Evolutionary conservation across 176 grass and related monocot species (phyloP).

Genomic region (Ampelocalamus luodianensis): DNA sequence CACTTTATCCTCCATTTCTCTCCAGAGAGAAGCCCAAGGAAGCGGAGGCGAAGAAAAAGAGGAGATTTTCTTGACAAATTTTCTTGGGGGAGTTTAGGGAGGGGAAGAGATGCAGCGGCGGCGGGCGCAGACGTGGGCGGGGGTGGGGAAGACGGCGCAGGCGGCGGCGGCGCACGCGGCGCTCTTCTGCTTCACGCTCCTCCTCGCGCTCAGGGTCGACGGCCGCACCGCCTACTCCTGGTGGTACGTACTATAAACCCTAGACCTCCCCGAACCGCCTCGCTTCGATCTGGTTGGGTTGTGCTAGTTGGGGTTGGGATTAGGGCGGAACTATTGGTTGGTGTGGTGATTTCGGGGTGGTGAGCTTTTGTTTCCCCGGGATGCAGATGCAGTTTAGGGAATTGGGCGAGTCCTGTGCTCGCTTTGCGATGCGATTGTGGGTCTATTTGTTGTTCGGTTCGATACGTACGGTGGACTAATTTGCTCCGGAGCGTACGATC

Average conservation of each 20-base stretch:
- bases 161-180: constrained; percentile 71
- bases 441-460: neutral
- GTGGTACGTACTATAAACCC: constrained; percentile 78
- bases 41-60: neutral
- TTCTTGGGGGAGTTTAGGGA: neutral
- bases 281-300: constrained; percentile 16
- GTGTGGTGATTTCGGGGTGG: neutral
- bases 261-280: neutral
- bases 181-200: constrained; percentile 89
- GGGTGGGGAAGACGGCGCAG: constrained; percentile 91
- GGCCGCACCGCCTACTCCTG: constrained; percentile 68
- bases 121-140: constrained; percentile 73
- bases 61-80: neutral
- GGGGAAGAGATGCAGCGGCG: constrained; percentile 72
- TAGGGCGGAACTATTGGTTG: neutral
- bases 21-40: constrained; percentile 3
- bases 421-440: neutral
- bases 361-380: neutral
- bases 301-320: neutral
- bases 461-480: constrained; percentile 10
- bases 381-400: constrained; percentile 13
- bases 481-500: neutral
- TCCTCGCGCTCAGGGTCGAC: constrained; percentile 82
- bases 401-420: neutral
- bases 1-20: constrained; percentile 26